These are phyloP conservation scores for Sphagnum contortum DNA, from an alignment of 225 moss, liverwort and hornwort species.

Conservation along the genomic window DNA sequence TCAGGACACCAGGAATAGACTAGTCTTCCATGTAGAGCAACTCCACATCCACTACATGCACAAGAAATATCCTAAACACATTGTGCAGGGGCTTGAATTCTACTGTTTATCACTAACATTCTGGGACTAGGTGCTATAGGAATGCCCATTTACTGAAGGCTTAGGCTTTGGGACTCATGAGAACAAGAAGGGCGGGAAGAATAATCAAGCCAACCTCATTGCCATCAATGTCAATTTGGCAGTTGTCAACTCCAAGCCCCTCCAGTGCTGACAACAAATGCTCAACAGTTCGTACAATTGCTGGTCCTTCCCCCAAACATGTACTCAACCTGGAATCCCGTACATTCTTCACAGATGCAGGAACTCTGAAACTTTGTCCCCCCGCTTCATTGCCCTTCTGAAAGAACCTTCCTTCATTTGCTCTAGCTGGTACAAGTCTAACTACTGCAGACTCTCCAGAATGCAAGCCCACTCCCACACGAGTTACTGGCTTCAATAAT, in stretches of 20 bases:
- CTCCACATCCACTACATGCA: too few species aligned
- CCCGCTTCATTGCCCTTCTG: slow-evolving; percentile 10
- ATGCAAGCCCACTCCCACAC: slow-evolving; percentile 72
- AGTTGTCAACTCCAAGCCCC: slow-evolving; percentile 91
- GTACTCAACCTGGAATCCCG: slow-evolving; percentile 76
- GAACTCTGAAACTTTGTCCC: slow-evolving; percentile 19
- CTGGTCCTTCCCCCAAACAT: slow-evolving; percentile 47
- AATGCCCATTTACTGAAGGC: too few species aligned
- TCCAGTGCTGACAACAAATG: slow-evolving; percentile 89
- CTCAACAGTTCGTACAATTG: slow-evolving; percentile 66
- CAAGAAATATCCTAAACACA: too few species aligned
- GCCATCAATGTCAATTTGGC: slow-evolving; percentile 76
- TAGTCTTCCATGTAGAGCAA: too few species aligned
- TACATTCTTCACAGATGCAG: slow-evolving; percentile 55
- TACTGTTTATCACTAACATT: too few species aligned
- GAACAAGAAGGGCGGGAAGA: too few species aligned
- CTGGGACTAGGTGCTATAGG: too few species aligned
- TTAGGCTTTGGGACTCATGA: too few species aligned
- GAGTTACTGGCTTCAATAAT: slow-evolving; percentile 34
- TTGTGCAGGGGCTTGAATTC: too few species aligned
- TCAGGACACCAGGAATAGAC: too few species aligned
- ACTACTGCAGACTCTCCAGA: slow-evolving; percentile 60
- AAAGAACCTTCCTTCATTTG: slow-evolving; percentile 78
- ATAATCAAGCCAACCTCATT: slow-evolving; percentile 33
- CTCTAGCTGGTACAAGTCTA: slow-evolving; percentile 58